A percentile compares a stretch with the other conserved stretches of the same genome.
These are phyloP conservation scores for Austroboletus novae-zelandiae DNA, from an alignment of 1,284 basidiomycete genomes.

Conservation along the genomic window DNA sequence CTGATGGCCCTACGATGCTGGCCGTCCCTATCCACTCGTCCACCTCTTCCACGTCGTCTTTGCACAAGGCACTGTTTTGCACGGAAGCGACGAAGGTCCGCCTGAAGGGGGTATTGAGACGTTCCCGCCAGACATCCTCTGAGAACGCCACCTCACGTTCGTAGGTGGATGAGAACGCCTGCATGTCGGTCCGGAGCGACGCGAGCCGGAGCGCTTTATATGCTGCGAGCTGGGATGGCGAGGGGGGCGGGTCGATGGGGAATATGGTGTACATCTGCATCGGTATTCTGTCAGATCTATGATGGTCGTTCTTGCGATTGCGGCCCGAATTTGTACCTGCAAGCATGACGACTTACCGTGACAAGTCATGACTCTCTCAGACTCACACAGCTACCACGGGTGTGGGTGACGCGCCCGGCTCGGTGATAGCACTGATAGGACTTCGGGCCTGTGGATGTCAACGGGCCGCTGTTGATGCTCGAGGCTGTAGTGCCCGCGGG, in stretches of 20 bases:
- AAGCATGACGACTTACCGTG: no score
- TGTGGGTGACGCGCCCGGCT: no score
- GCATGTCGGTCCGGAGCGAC: conserved; percentile 34
- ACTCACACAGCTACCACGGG: no score
- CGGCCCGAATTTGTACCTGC: no score
- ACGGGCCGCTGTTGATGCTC: no score
- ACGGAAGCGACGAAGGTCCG: conserved; percentile 28
- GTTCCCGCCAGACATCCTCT: conserved; percentile 33
- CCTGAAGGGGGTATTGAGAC: conserved; percentile 27
- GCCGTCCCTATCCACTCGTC: conserved; percentile 34
- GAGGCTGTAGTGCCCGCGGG: no score
- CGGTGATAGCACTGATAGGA: no score
- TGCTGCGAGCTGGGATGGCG: conserved; percentile 17
- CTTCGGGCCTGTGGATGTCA: no score
- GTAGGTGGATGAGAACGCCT: conserved; percentile 36
- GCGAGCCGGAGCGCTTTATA: conserved; percentile 32
- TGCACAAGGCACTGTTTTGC: background rate
- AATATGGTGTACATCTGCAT: conserved; percentile 16
- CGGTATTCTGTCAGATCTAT: background rate
- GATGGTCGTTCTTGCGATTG: no score
- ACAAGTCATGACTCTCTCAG: no score
- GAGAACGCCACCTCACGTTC: conserved; percentile 32
- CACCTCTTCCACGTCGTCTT: background rate
- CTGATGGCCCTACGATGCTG: conserved; percentile 28
- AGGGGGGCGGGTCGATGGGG: conserved; percentile 13